A percentile compares a stretch with the other conserved stretches of the same genome.
phyloP scores from a whole-genome alignment of 495 filamentous ascomycete genomes.

The Talaromyces stipitatus region DNA sequence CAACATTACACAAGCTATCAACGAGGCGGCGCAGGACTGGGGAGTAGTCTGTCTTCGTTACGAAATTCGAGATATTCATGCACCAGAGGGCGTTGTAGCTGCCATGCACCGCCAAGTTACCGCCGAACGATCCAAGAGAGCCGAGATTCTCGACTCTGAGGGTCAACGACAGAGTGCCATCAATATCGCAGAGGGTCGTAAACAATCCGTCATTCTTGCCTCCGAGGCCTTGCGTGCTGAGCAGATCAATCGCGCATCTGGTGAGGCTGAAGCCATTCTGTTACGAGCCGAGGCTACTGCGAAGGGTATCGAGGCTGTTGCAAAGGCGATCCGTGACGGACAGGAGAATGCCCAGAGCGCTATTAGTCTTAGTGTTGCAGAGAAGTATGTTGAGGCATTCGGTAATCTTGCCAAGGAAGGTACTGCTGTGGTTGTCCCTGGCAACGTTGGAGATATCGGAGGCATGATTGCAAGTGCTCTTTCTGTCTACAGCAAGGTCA shows the following conservation, averaged over 20 bases:
- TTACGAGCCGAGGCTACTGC: slow-evolving; percentile 83
- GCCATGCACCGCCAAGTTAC: slow-evolving; percentile 99
- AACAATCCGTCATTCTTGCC: slow-evolving; percentile 91
- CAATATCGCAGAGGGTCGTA: slow-evolving; percentile 95
- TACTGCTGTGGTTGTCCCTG: slow-evolving; percentile 88
- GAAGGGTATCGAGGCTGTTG: slow-evolving; percentile 78
- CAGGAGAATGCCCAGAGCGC: slow-evolving; percentile 70
- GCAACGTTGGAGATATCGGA: slow-evolving; percentile 94
- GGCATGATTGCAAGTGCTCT: slow-evolving; percentile 96
- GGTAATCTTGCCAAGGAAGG: slow-evolving; percentile 85
- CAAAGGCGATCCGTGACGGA: slow-evolving; percentile 59
- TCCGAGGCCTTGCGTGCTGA: slow-evolving; percentile 87
- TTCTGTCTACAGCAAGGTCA: slow-evolving; percentile 92
- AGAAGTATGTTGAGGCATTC: slow-evolving; percentile 98
- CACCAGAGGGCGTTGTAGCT: slow-evolving; percentile 81
- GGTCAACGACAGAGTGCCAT: slow-evolving; percentile 94
- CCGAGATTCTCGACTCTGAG: slow-evolving; percentile 93
- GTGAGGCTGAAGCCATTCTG: slow-evolving; percentile 90
- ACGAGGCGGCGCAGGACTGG: slow-evolving; percentile 95
- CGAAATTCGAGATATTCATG: slow-evolving; percentile 97
- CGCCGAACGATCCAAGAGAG: slow-evolving; percentile 90
- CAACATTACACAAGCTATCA: slow-evolving; percentile 97
- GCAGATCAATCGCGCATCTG: slow-evolving; percentile 81
- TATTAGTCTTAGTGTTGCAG: slow-evolving; percentile 78
- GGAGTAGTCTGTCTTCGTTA: slow-evolving; percentile 93